A percentile compares a stretch with the other conserved stretches of the same genome.
These are phyloP conservation scores for Mycena rebaudengoi DNA, from an alignment of 768 basidiomycete species.

Conservation along the genomic window DNA sequence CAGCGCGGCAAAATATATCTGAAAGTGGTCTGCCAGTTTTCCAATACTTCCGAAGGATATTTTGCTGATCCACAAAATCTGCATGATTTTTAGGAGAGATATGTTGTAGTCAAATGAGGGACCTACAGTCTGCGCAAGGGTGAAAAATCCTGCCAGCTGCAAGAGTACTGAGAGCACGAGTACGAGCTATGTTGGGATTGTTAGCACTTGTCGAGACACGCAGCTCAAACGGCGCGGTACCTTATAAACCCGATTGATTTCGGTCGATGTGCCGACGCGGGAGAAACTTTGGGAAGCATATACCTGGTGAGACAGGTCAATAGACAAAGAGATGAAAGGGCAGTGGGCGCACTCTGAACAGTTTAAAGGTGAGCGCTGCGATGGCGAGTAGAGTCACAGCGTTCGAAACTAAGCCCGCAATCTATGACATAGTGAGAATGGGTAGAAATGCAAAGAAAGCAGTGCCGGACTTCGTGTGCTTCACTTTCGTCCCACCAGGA, in stretches of 20 bases:
- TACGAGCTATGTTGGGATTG: conserved; percentile 45
- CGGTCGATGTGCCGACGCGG: conserved; percentile 56
- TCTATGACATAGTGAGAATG: conserved; percentile 33
- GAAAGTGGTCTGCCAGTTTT: conserved; percentile 42
- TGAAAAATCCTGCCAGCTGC: conserved; percentile 60
- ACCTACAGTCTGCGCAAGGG: conserved; percentile 46
- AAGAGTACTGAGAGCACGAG: conserved; percentile 57
- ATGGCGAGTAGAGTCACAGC: conserved; percentile 45
- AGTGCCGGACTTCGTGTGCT: conserved; percentile 48
- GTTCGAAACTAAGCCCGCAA: conserved; percentile 52
- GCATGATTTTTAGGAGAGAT: background rate
- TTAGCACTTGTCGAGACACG: background rate
- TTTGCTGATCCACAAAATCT: conserved; percentile 59
- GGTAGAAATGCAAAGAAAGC: background rate
- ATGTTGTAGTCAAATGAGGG: background rate
- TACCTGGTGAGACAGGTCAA: conserved; percentile 37
- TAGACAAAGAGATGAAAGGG: background rate
- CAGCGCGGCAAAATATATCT: conserved; percentile 52
- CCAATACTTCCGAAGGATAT: conserved; percentile 46
- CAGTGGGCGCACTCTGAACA: conserved; percentile 47
- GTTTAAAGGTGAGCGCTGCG: conserved; percentile 47
- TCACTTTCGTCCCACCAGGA: conserved; percentile 51
- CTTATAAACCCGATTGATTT: conserved; percentile 57
- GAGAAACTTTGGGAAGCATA: conserved; percentile 56
- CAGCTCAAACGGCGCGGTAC: conserved; percentile 31